These are phyloP conservation scores for Tillandsia fasciculata DNA, from an alignment of 176 grass and related monocot genomes.

Conservation along the genomic window DNA sequence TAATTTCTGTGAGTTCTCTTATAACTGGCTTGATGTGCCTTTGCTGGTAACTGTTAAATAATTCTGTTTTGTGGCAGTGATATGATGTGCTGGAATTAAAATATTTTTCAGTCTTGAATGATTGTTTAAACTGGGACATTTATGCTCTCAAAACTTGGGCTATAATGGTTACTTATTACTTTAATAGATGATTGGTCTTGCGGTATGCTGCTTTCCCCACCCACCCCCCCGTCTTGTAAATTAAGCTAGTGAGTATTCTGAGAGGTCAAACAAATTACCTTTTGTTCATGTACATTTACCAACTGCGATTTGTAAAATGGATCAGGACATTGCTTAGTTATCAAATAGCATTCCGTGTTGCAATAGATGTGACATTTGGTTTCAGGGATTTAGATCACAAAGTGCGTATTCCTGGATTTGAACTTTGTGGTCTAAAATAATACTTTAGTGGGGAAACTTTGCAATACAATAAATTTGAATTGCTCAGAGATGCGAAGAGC, in stretches of 20 bases:
- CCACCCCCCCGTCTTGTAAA: no score
- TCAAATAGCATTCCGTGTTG: neutral
- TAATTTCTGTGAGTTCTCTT: slow-evolving; percentile 80
- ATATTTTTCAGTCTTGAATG: neutral
- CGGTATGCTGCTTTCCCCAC: no score
- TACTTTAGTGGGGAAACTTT: no score
- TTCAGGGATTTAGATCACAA: neutral
- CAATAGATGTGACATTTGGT: neutral
- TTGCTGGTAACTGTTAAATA: neutral
- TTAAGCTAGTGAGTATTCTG: no score
- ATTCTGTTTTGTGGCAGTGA: neutral
- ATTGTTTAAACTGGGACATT: neutral
- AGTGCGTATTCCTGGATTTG: neutral
- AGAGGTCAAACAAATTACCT: no score
- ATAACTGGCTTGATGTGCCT: neutral
- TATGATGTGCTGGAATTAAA: neutral
- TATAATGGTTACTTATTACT: neutral
- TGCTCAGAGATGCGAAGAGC: neutral
- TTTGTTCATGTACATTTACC: neutral
- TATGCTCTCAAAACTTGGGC: neutral
- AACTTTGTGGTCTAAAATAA: neutral
- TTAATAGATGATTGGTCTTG: neutral
- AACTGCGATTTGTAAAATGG: neutral
- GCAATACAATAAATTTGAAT: neutral
- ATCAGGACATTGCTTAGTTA: neutral